Evolutionary conservation across 805 yeast species (phyloP).

Genomic region (Cyberlindnera galapagoensis): DNA sequence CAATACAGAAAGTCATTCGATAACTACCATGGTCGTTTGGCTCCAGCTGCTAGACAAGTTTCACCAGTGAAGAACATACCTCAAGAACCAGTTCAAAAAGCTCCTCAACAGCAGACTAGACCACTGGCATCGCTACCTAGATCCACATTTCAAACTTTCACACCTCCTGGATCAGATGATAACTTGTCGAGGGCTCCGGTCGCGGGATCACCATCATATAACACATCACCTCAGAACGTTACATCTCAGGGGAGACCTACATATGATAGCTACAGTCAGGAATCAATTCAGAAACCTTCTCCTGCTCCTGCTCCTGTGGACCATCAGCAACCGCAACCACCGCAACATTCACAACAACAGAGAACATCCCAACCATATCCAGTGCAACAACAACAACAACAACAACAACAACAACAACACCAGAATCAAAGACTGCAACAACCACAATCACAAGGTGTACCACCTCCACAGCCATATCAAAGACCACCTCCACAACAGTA

Average conservation of each 20-base stretch:
- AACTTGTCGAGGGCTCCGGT: no score
- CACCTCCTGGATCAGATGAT: no score
- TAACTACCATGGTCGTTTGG: conserved; percentile 2
- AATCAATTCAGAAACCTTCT: no score
- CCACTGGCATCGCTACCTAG: no score
- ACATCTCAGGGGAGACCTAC: no score
- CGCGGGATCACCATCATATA: no score
- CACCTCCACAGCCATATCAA: conserved; percentile 8
- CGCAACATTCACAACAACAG: conserved; percentile 3
- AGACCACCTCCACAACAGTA: conserved; percentile 9
- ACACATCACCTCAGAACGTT: no score
- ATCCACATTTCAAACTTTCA: no score
- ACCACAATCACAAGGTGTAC: conserved; percentile 4
- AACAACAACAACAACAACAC: conserved; percentile 5
- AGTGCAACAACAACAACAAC: conserved; percentile 4
- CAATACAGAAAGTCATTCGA: conserved; percentile 3
- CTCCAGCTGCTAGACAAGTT: no score
- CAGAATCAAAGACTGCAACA: conserved; percentile 3
- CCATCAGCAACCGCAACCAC: conserved; percentile 4
- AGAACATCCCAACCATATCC: conserved; percentile 8
- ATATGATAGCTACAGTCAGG: no score
- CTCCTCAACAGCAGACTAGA: conserved; percentile 5
- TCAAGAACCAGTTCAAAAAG: conserved; percentile 4
- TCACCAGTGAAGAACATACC: no score
- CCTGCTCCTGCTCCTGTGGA: conserved; percentile 1